Base-by-base conservation (phyloP, 768 basidiomycete genomes). In the Hygrophoropsis aurantiaca region DNA sequence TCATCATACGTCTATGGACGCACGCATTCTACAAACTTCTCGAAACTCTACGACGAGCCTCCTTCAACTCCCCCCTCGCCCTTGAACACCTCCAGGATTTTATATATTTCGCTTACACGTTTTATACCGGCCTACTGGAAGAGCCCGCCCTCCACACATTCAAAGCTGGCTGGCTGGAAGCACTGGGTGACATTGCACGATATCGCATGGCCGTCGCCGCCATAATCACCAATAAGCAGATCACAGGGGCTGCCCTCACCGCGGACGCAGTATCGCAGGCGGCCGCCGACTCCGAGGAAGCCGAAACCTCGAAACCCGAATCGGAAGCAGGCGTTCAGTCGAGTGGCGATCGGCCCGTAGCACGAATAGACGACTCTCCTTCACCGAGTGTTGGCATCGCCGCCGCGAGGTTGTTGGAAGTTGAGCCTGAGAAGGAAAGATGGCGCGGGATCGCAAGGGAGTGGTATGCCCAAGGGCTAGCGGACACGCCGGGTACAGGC, bases 141-240 rank as follows among this genome's bases (percentile, higher is more conserved):
- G 88, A 97, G 61, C 81, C 78, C 8, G 75, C 73, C 1, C 77
- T 98, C 37, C 68, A 64, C 2, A 64, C 70, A 6, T 97, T 92
- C 73, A 82, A 85, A 49, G 72, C 80, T 2, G 84, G 85, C 15
- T 99, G 97, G 97, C 80, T 98, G 42, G 97, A 99, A 64, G 92
- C 94, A 3, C 82, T 99, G 13, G 97, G 97, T 19, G 97, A 99
- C 67, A 78, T 99, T 24, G 93, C 97, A 0, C 78, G 94, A 27
- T 98, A 97, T 65, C 81, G 89, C 42, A 95, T 97, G 90, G 86
- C 87, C 1, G 90, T 97, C n/a, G 89, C 91, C n/a, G 85, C 84
- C 25, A 83, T 93, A 77, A 76, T 89, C 23, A 75, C 79, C 21
- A 75, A 77, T 21, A 74, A 70, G 26, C 60, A 75, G 4, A 68